Evolutionary conservation across 257 asterid species (phyloP).

Genomic region (Gentiana macrophylla): DNA sequence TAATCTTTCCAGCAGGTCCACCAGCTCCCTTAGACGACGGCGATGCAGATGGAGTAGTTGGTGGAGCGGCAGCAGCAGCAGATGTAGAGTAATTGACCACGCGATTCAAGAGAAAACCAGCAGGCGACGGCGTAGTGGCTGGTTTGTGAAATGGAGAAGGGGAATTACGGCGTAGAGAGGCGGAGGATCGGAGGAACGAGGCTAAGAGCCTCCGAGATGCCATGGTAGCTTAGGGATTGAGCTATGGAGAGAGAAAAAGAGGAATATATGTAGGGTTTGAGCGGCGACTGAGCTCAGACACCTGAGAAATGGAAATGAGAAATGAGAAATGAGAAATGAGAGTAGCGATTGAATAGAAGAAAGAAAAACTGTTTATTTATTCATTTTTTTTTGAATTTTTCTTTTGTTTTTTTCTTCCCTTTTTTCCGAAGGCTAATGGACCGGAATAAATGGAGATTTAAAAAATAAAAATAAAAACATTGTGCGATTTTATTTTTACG

Average conservation of each 20-base stretch:
- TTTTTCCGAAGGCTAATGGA: no score
- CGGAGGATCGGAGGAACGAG: conserved; percentile 56
- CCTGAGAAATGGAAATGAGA: background rate
- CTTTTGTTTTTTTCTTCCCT: no score
- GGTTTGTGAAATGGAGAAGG: conserved; percentile 9
- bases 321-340: background rate
- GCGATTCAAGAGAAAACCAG: conserved; percentile 59
- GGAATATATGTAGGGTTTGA: conserved; percentile 8
- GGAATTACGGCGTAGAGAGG: conserved; percentile 24
- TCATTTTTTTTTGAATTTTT: no score
- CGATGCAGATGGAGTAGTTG: conserved; percentile 23
- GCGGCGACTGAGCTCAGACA: conserved; percentile 4
- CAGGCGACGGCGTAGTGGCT: conserved; percentile 36
- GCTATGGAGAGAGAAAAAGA: conserved; percentile 10
- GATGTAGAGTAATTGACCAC: conserved; percentile 56
- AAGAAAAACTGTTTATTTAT: no score
- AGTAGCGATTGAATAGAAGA: background rate
- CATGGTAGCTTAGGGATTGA: conserved; percentile 31
- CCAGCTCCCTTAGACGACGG: conserved; percentile 26
- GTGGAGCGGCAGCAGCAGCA: conserved; percentile 26
- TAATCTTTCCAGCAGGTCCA: conserved; percentile 49
- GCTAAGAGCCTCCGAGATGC: conserved; percentile 84
- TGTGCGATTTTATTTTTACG: no score
- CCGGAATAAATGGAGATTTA: no score
- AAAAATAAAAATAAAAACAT: no score